Evolutionary conservation across 1,139 yeast species (phyloP).

Genomic region (Hyphopichia khmerensis): DNA sequence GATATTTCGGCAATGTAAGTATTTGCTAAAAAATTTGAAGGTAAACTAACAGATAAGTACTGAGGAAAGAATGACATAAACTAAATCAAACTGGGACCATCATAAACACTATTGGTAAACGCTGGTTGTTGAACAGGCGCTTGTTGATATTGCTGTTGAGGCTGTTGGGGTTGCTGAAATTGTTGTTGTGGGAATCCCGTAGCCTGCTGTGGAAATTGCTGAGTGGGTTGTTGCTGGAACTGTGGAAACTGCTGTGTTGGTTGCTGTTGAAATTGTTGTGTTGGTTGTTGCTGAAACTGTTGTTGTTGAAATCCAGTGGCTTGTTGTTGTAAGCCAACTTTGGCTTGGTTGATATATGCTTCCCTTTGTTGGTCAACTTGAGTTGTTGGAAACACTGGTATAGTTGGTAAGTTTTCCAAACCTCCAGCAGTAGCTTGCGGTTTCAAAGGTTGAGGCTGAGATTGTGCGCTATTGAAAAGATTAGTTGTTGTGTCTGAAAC

Average conservation of each 20-base stretch:
- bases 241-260: slow-evolving; percentile 11
- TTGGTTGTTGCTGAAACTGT: slow-evolving; percentile 9
- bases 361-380: slow-evolving; percentile 42
- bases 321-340: slow-evolving; percentile 38
- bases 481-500: slow-evolving; percentile 37
- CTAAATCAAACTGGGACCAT: slow-evolving; percentile 30
- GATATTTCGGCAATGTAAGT: no score
- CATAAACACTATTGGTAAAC: slow-evolving; percentile 13
- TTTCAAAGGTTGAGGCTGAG: slow-evolving; percentile 26
- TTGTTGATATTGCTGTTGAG: slow-evolving; percentile 7
- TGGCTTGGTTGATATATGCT: slow-evolving; percentile 36
- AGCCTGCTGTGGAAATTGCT: slow-evolving; percentile 10
- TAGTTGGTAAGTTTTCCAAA: slow-evolving; percentile 57
- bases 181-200: slow-evolving; percentile 8
- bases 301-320: slow-evolving; percentile 18
- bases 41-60: background rate
- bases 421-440: slow-evolving; percentile 69
- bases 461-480: slow-evolving; percentile 28
- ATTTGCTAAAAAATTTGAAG: no score
- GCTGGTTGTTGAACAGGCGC: slow-evolving; percentile 8
- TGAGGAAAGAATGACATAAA: background rate
- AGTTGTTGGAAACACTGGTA: slow-evolving; percentile 67
- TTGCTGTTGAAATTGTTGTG: slow-evolving; percentile 8
- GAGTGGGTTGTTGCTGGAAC: slow-evolving; percentile 18
- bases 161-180: slow-evolving; percentile 3